phyloP scores from a whole-genome alignment of 78 protist species.

The Pigoraptor vietnamica region DNA sequence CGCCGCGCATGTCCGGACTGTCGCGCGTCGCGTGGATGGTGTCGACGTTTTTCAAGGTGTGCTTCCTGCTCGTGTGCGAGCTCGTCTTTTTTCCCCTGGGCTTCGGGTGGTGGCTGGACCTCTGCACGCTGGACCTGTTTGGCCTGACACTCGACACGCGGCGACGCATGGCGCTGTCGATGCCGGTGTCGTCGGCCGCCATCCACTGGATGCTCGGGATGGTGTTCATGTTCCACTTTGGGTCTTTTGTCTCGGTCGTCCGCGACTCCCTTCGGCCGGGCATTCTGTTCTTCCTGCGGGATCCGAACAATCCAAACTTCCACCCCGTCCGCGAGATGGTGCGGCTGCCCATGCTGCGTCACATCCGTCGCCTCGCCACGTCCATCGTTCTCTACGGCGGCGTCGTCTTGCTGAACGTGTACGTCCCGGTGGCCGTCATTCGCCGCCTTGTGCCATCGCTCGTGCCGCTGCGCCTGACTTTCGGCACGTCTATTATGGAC shows the following conservation, averaged over 20 bases:
- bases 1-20: neutral
- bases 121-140: neutral
- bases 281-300: neutral
- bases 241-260: neutral
- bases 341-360: neutral
- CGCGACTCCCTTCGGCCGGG: neutral
- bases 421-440: neutral
- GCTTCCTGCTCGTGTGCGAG: neutral
- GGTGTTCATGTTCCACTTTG: neutral
- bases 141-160: neutral
- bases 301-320: neutral
- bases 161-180: neutral
- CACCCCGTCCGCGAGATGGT: neutral
- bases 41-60: neutral
- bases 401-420: neutral
- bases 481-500: neutral
- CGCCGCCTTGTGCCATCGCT: neutral
- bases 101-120: neutral
- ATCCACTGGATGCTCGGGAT: neutral
- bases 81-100: neutral
- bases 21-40: neutral
- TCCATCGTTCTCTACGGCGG: neutral
- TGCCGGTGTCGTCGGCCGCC: neutral
- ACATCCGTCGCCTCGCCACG: neutral
- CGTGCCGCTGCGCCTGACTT: neutral